phyloP scores from a whole-genome alignment of 352 stramenopile genomes.

The Phytophthora meadii region DNA sequence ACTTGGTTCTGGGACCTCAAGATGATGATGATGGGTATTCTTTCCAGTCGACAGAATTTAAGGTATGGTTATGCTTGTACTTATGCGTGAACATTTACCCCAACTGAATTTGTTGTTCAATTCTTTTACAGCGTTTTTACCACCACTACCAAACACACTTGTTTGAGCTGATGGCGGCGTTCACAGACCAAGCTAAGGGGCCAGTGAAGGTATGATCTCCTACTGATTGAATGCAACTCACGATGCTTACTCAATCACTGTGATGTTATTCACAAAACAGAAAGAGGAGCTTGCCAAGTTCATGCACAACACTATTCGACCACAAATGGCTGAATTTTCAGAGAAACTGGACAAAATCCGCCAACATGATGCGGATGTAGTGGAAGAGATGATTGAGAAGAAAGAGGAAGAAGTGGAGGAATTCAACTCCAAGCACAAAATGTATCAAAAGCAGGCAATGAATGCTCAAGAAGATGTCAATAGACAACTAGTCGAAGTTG shows the following conservation, averaged over 20 bases:
- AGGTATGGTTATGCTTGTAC: slow-evolving; percentile 40
- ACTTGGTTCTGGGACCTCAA: slow-evolving; percentile 49
- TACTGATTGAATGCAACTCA: background rate
- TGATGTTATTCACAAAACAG: slow-evolving; percentile 27
- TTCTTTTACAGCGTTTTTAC: slow-evolving; percentile 65
- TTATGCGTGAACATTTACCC: too few species aligned
- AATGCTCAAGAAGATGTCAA: slow-evolving; percentile 68
- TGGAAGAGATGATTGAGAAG: slow-evolving; percentile 64
- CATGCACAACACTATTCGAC: slow-evolving; percentile 60
- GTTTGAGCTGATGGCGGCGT: slow-evolving; percentile 74
- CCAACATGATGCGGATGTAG: slow-evolving; percentile 56
- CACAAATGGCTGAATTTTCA: slow-evolving; percentile 59
- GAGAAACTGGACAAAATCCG: slow-evolving; percentile 71
- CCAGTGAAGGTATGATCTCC: slow-evolving; percentile 53
- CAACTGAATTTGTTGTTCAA: background rate
- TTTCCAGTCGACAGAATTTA: slow-evolving; percentile 72
- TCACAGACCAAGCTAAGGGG: slow-evolving; percentile 70
- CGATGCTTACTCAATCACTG: background rate
- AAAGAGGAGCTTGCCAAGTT: slow-evolving; percentile 75
- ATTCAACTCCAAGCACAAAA: slow-evolving; percentile 60
- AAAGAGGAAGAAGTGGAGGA: slow-evolving; percentile 64
- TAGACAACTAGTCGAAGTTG: slow-evolving; percentile 67
- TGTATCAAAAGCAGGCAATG: slow-evolving; percentile 67
- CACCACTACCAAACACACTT: slow-evolving; percentile 73
- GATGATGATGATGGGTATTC: slow-evolving; percentile 69